Conservation (phyloP, 495 filamentous ascomycete genomes). For the Aspergillus saccharolyticus region DNA sequence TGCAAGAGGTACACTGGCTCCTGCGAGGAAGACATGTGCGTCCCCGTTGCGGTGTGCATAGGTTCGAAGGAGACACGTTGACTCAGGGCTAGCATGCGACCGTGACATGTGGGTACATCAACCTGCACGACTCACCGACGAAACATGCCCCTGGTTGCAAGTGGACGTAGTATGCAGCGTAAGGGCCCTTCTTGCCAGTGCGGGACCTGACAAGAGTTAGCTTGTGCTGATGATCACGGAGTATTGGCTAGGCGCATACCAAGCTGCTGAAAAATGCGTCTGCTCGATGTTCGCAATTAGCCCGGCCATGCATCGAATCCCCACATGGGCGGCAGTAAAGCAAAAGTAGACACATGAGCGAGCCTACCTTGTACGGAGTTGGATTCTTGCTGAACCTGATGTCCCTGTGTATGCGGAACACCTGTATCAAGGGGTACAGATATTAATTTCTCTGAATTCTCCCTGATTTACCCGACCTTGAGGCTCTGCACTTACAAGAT, state of each 20-base stretch:
- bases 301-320: constrained; percentile 5
- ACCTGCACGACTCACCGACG: constrained; percentile 47
- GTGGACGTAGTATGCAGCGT: constrained; percentile 78
- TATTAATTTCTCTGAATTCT: constrained; percentile 5
- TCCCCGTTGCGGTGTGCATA: neutral
- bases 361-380: constrained; percentile 75
- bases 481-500: constrained; percentile 50
- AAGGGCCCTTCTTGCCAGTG: constrained; percentile 79
- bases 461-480: neutral
- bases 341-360: constrained; percentile 5
- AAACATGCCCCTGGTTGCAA: constrained; percentile 56
- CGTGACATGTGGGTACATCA: neutral
- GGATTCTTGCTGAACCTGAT: constrained; percentile 71
- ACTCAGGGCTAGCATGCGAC: neutral
- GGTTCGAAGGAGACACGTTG: constrained; percentile 1
- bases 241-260: constrained; percentile 40
- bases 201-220: constrained; percentile 53
- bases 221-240: constrained; percentile 11
- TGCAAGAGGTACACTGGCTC: neutral
- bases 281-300: constrained; percentile 32
- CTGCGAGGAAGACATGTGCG: neutral
- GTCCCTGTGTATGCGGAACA: constrained; percentile 83
- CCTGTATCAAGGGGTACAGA: constrained; percentile 27
- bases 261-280: constrained; percentile 78
- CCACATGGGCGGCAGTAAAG: neutral